Conservation (phyloP, 805 yeast species). For the Maudiozyma saulgeensis region DNA sequence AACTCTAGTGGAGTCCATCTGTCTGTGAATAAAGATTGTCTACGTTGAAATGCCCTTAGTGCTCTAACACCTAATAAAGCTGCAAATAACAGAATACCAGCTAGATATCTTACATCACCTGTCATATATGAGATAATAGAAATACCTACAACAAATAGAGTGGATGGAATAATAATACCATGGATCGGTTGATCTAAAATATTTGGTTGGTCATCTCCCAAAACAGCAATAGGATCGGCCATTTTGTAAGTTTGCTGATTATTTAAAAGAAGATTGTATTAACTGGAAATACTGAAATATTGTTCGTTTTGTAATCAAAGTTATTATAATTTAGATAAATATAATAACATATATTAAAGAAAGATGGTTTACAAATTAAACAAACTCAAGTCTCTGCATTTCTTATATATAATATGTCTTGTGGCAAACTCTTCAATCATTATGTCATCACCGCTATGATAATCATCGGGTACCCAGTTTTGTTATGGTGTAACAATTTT, state of each 20-base stretch:
- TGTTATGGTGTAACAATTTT: no score
- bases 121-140: slow-evolving; percentile 39
- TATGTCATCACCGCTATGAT: no score
- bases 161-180: slow-evolving; percentile 64
- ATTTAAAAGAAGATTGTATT: no score
- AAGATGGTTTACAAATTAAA: no score
- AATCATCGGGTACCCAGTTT: no score
- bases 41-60: slow-evolving; percentile 30
- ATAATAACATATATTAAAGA: no score
- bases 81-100: slow-evolving; percentile 32
- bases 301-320: no score
- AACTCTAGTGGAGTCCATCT: slow-evolving; percentile 60
- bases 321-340: no score
- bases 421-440: no score
- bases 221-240: neutral
- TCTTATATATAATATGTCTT: no score
- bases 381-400: no score
- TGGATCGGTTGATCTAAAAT: slow-evolving; percentile 63
- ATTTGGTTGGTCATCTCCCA: slow-evolving; percentile 27
- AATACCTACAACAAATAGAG: slow-evolving; percentile 51
- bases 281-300: no score
- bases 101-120: slow-evolving; percentile 23
- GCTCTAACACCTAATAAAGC: slow-evolving; percentile 31
- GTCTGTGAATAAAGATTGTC: slow-evolving; percentile 38
- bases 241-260: neutral